Evolutionary conservation across 2,329 filamentous ascomycete genomes (phyloP).

Genomic region (Talaromyces sp.): DNA sequence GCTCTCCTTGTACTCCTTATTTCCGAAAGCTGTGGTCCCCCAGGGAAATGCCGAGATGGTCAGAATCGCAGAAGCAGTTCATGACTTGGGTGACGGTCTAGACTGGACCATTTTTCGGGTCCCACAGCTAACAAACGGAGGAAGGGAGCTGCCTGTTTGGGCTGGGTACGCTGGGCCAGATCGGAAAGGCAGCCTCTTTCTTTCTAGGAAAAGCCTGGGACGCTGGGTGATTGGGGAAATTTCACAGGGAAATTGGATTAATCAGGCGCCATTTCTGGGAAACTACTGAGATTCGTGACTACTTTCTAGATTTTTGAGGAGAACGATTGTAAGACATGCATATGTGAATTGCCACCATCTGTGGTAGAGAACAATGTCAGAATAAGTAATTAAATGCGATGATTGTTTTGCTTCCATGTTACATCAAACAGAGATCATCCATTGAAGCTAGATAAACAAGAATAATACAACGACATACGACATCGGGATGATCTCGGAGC

Average conservation of each 20-base stretch:
- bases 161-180: not conserved
- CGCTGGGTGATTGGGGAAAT: not conserved
- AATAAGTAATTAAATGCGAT: not conserved
- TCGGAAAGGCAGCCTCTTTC: not conserved
- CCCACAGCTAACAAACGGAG: not conserved
- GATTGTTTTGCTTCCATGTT: not conserved
- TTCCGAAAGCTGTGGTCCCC: not conserved
- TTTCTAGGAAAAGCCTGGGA: not conserved
- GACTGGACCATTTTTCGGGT: not conserved
- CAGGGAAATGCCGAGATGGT: not conserved
- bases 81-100: not conserved
- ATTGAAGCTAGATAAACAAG: not conserved
- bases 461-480: not conserved
- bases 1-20: not conserved
- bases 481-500: not conserved
- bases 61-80: not conserved
- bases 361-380: not conserved
- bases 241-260: not conserved
- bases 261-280: not conserved
- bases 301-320: too few species aligned
- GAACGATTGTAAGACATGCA: not conserved
- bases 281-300: not conserved
- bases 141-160: not conserved
- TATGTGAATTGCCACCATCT: not conserved
- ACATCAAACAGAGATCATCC: not conserved